Base-by-base conservation (phyloP, 805 yeast species). In the Candida pseudofarinosa region DNA sequence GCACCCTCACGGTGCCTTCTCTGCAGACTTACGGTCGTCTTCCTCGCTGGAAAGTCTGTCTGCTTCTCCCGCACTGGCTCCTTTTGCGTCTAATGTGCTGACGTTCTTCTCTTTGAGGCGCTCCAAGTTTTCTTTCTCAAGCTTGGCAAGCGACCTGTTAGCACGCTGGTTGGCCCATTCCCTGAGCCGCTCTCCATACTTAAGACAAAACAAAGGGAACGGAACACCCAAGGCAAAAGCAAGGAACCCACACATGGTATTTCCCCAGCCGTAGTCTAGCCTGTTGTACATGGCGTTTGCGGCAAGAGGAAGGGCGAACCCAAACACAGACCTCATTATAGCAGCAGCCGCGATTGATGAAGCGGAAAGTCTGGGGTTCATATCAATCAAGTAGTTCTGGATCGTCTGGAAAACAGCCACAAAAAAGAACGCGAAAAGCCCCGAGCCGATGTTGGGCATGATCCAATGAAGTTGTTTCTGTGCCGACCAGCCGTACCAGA, bases 401-500 rank as follows among this genome's bases (percentile, higher is more conserved):
- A 80, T 74, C n/a, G 80, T 70, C 51, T 80, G 85, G 62, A 84
- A 84, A n/a, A 80, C 80, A 3, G 81, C 76, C 43, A 80, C 74
- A 33, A 81, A 59, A 1, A 80, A 79, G 53, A 76, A 73, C 2
- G 83, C 82, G 56, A 81, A 81, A 18, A 84, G 62, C 3, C 67
- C 74, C 14, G 80, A 70, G 2, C 89, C 90, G 23, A 83, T 64
- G 23, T 68, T 64, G 0, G 87, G 85, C 70, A 81, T 76, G 33
- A 83, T 71, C 83, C 85, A 83, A 40, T 71, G 79, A 35, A 79
- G 54, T 23, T 73, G 56, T 26, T 73, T 65, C 52, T 80, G 65
- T 1, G 85, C 82, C 28, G 82, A 73, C 89, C 88, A 83, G 13
- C 88, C 89, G 52, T 79, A 81, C 79, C 86, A 79, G 46, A 83